Evolutionary conservation across 1,284 basidiomycete genomes (phyloP), one percentile per base, ranked within the genome.

Genomic region (Vanrija sp.): DNA sequence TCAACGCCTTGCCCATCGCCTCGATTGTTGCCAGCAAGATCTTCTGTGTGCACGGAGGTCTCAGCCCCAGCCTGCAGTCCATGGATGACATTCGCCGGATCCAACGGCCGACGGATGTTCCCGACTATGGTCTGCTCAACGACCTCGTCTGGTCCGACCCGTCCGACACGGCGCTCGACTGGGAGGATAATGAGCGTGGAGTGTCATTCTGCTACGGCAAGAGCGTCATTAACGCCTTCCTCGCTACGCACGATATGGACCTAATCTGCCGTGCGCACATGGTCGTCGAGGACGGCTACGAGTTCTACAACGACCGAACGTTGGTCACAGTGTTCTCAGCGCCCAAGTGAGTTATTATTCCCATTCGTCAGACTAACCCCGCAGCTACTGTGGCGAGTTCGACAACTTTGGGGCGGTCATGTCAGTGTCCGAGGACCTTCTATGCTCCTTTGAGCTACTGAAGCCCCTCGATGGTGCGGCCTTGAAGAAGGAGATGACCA

Each of bases 61-160:
- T 99, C 43, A 97, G 93, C 16, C 96, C 96, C n/a, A 96, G 92
- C 45, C 81, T 98, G 55, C 89, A 93, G 70, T 88, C 90, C 43
- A 98, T 99, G 94, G 96, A 99, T 60, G 95, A 99, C 78, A 98
- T 99, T 77, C 88, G 95, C 73, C 87, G 93, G 67, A 97, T 99
- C 81, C 89, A 94, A 71, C 85, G 96, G 58, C 96, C 96, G 14
- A 98, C 96, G n/a, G 96, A 98, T 74, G 96, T 99, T 15, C 96
- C 96, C n/a, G 96, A 98, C 79, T 98, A 93, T 71, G 96, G 96
- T 21, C 82, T 99, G 40, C 82, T 99, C 57, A 98, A 98, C 71
- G 96, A 99, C 77, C 81, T 99, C 38, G 81, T 99, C 50, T 99
- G 96, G 96, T 95, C 90, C 26, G 96, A 99, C 80, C 96, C 96